These are phyloP conservation scores for Calamus simplicifolius DNA, from an alignment of 176 grass and related monocot species.

Conservation along the genomic window DNA sequence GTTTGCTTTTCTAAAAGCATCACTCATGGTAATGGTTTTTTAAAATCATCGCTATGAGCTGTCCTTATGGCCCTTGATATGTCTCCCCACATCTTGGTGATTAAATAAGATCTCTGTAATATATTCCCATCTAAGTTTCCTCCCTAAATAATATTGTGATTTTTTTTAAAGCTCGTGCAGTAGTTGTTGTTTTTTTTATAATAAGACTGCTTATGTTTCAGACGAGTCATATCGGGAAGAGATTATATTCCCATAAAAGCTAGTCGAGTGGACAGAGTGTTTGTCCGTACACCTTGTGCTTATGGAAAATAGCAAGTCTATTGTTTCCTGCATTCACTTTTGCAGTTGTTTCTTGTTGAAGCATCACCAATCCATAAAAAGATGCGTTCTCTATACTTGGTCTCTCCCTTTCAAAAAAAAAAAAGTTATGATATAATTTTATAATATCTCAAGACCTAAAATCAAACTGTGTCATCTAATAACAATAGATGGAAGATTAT, in stretches of 20 bases:
- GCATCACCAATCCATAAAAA: slow-evolving; percentile 21
- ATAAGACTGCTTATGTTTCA: slow-evolving; percentile 41
- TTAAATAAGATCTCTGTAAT: too few relatives aligned
- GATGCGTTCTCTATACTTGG: slow-evolving; percentile 21
- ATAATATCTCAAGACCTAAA: too few relatives aligned
- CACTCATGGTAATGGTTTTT: too few relatives aligned
- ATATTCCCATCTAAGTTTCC: too few relatives aligned
- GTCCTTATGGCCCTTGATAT: too few relatives aligned
- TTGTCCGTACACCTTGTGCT: slow-evolving; percentile 36
- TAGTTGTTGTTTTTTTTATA: slow-evolving; percentile 23
- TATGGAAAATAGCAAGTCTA: slow-evolving; percentile 29
- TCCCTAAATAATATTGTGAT: too few relatives aligned
- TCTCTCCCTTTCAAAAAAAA: background rate
- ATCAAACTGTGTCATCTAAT: too few relatives aligned
- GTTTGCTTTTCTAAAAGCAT: too few relatives aligned
- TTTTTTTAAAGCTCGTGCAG: background rate
- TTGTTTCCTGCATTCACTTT: slow-evolving; percentile 32
- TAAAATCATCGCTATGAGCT: too few relatives aligned
- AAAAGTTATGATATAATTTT: too few relatives aligned
- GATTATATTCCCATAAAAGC: slow-evolving; percentile 30
- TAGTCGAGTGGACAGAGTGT: slow-evolving; percentile 19
- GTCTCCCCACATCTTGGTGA: too few relatives aligned
- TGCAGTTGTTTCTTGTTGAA: slow-evolving; percentile 32
- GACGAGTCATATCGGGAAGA: slow-evolving; percentile 26
- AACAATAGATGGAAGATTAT: too few relatives aligned